Percentiles rank a stretch among this genome's conserved stretches.
Evolutionary conservation across 2,329 filamentous ascomycete genomes (phyloP).

Genomic region (Penicillium olsonii): DNA sequence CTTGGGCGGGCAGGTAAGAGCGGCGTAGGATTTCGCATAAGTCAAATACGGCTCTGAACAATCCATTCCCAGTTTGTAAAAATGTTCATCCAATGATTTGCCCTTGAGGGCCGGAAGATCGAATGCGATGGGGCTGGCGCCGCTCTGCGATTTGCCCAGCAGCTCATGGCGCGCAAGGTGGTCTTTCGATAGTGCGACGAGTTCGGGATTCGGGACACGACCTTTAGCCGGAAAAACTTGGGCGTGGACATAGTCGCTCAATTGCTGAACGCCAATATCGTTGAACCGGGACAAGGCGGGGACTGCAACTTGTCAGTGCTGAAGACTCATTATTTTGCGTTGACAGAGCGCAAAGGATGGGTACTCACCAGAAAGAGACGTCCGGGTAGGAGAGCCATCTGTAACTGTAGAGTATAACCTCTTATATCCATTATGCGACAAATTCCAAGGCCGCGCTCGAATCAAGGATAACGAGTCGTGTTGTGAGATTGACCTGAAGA

Average conservation of each 20-base stretch:
- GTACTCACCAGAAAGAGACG: slow-evolving; percentile 32
- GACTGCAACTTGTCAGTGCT: slow-evolving; percentile 29
- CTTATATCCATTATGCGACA: slow-evolving; percentile 11
- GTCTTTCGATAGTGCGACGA: slow-evolving; percentile 77
- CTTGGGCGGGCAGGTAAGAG: slow-evolving; percentile 58
- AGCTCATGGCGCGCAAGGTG: slow-evolving; percentile 85
- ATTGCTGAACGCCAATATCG: slow-evolving; percentile 90
- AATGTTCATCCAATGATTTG: slow-evolving; percentile 85
- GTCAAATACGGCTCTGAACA: slow-evolving; percentile 81
- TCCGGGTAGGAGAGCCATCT: slow-evolving; percentile 5
- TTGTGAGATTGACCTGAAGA: slow-evolving; percentile 27
- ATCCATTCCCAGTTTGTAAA: slow-evolving; percentile 82
- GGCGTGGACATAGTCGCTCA: slow-evolving; percentile 77
- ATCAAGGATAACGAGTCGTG: slow-evolving; percentile 23
- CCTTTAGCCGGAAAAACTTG: slow-evolving; percentile 72
- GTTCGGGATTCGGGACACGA: slow-evolving; percentile 63
- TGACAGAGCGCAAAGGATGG: neutral
- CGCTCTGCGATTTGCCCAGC: slow-evolving; percentile 85
- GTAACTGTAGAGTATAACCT: slow-evolving; percentile 15
- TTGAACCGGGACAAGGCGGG: slow-evolving; percentile 70
- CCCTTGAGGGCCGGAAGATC: slow-evolving; percentile 81
- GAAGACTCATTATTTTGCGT: slow-evolving; percentile 10
- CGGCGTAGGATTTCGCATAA: slow-evolving; percentile 73
- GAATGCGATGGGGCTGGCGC: slow-evolving; percentile 73
- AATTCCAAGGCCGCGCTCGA: slow-evolving; percentile 16